phyloP scores from a whole-genome alignment of 2,329 filamentous ascomycete genomes.

The Aspergillus spinulosporus region DNA sequence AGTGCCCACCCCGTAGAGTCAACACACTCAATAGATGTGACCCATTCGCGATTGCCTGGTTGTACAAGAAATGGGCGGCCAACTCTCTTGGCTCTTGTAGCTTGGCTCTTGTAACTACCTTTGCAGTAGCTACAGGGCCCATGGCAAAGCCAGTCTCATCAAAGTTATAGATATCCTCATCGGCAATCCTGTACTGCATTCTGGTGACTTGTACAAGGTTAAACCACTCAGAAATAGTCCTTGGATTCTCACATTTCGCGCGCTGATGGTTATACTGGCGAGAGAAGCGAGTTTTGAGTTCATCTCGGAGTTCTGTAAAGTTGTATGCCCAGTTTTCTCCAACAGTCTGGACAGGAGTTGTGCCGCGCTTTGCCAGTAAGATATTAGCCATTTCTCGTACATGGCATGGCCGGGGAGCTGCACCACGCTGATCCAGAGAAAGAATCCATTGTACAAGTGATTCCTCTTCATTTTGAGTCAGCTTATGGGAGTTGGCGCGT shows the following conservation, averaged over 20 bases:
- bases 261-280: neutral
- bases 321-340: neutral
- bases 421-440: neutral
- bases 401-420: neutral
- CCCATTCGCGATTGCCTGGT: slow-evolving; percentile 3
- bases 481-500: neutral
- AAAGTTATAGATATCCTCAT: neutral
- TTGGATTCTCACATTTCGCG: neutral
- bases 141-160: neutral
- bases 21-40: neutral
- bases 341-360: neutral
- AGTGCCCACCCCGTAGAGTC: neutral
- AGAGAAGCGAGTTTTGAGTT: neutral
- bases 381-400: too few species aligned
- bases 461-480: neutral
- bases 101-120: neutral
- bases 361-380: too few species aligned
- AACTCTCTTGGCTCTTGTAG: neutral
- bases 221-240: neutral
- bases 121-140: neutral
- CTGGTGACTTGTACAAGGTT: neutral
- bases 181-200: neutral
- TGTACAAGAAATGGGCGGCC: neutral
- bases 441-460: neutral
- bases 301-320: neutral